Percentiles rank a stretch among this genome's conserved stretches.
Conservation (phyloP, 2,329 filamentous ascomycete species). For the Penicillium expansum region DNA sequence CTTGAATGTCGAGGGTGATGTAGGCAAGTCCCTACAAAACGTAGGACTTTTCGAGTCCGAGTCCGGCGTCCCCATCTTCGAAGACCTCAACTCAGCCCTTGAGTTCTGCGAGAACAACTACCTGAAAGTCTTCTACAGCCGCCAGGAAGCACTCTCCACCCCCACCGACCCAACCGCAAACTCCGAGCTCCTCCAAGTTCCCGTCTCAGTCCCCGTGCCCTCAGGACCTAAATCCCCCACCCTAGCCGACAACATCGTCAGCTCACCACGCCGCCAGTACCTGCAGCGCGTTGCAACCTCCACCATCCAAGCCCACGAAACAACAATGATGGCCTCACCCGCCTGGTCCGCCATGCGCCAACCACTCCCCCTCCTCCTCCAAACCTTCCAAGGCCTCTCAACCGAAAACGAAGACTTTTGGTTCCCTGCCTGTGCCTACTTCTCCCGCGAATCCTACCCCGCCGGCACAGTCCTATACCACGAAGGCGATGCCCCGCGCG, state of each 20-base stretch:
- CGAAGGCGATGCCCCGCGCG: constrained; percentile 71
- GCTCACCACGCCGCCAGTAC: constrained; percentile 76
- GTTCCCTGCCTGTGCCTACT: constrained; percentile 76
- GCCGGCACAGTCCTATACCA: constrained; percentile 73
- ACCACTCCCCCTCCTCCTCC: constrained; percentile 84
- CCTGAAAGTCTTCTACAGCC: constrained; percentile 73
- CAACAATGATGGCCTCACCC: constrained; percentile 51
- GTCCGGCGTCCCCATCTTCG: constrained; percentile 74
- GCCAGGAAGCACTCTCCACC: constrained; percentile 54
- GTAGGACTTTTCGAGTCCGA: constrained; percentile 77
- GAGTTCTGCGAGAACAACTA: constrained; percentile 95
- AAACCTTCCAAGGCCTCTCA: constrained; percentile 90
- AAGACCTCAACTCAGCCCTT: constrained; percentile 86
- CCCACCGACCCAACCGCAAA: constrained; percentile 11
- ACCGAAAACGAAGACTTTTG: constrained; percentile 91
- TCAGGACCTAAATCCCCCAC: constrained; percentile 12
- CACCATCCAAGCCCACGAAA: constrained; percentile 61
- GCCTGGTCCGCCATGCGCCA: constrained; percentile 87
- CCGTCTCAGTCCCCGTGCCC: constrained; percentile 23
- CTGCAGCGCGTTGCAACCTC: constrained; percentile 75
- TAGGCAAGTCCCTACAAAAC: constrained; percentile 75
- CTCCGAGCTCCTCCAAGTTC: constrained; percentile 24
- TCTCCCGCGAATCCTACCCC: constrained; percentile 64
- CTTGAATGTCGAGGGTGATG: constrained; percentile 69
- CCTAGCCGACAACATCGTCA: constrained; percentile 55